These are phyloP conservation scores for Prosopis cineraria DNA, from an alignment of 306 rosid genomes.

Conservation along the genomic window DNA sequence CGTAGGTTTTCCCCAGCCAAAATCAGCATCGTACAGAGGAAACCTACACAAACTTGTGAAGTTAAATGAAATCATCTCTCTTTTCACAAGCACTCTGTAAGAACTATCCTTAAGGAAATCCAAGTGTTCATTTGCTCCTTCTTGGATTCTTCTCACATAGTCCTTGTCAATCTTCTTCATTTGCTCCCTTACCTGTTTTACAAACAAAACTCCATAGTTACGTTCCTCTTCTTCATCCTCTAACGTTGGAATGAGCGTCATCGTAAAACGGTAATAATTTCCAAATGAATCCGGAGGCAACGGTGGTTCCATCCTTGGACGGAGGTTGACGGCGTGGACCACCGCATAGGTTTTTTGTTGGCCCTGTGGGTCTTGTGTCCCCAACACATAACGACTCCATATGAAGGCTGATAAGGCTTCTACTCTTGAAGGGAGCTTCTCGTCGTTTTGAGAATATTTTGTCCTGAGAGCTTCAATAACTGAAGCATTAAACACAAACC, in stretches of 20 bases:
- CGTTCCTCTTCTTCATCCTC: conserved; percentile 17
- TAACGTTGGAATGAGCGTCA: conserved; percentile 17
- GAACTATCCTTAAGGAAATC: conserved; percentile 28
- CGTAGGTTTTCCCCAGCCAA: conserved; percentile 63
- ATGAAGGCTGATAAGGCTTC: conserved; percentile 63
- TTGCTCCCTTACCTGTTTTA: conserved; percentile 38
- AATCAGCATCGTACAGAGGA: conserved; percentile 58
- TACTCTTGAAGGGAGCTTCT: conserved; percentile 50
- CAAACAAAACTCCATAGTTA: neutral
- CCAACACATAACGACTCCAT: conserved; percentile 54
- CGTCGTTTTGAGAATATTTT: conserved; percentile 19
- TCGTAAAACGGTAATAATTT: conserved; percentile 32
- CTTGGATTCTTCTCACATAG: conserved; percentile 30
- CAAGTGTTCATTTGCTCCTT: conserved; percentile 16
- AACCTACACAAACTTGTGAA: conserved; percentile 53
- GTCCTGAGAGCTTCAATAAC: conserved; percentile 44
- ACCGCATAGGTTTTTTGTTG: conserved; percentile 16
- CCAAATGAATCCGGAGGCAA: conserved; percentile 43
- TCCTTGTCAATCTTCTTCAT: conserved; percentile 39
- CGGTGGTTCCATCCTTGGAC: conserved; percentile 52
- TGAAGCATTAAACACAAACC: conserved; percentile 48
- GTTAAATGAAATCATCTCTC: conserved; percentile 37
- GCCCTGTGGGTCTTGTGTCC: conserved; percentile 22
- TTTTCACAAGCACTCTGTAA: conserved; percentile 29
- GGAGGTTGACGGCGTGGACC: conserved; percentile 54